phyloP scores from a whole-genome alignment of 805 yeast species.

The Saturnispora sekii region DNA sequence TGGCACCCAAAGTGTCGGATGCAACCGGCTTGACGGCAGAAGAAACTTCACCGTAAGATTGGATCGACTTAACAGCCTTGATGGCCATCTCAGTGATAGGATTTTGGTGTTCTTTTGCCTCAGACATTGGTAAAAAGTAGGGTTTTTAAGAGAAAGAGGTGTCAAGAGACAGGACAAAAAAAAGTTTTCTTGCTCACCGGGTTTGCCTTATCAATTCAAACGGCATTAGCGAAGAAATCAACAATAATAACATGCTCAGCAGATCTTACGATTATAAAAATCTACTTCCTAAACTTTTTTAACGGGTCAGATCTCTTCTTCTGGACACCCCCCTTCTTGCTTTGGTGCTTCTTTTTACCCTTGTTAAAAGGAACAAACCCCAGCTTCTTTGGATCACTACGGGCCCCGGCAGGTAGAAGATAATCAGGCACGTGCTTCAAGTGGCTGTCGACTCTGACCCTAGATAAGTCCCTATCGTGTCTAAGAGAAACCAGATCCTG shows the following conservation, averaged over 20 bases:
- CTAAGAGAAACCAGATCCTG: constrained; percentile 82
- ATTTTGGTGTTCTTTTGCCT: neutral
- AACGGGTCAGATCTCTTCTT: constrained; percentile 44
- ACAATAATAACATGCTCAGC: neutral
- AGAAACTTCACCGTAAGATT: constrained; percentile 7
- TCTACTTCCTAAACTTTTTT: constrained; percentile 30
- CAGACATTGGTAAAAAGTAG: no score
- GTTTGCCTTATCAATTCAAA: neutral
- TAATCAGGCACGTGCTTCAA: constrained; percentile 90
- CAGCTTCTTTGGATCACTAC: constrained; percentile 43
- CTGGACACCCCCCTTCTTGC: constrained; percentile 20
- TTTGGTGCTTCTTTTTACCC: constrained; percentile 26
- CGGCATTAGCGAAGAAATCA: neutral
- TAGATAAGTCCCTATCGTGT: constrained; percentile 84
- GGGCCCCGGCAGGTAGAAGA: constrained; percentile 70
- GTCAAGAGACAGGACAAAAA: neutral
- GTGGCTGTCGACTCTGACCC: constrained; percentile 73
- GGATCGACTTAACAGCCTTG: constrained; percentile 7
- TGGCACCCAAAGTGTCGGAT: constrained; percentile 6
- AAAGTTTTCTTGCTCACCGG: neutral
- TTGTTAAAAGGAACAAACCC: constrained; percentile 64
- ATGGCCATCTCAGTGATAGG: neutral
- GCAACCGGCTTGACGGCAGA: constrained; percentile 6
- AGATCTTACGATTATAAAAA: neutral
- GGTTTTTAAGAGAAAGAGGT: neutral